Evolutionary conservation across 768 basidiomycete genomes (phyloP), one percentile per base, ranked within the genome.

Genomic region (Leccinum rimulosum): DNA sequence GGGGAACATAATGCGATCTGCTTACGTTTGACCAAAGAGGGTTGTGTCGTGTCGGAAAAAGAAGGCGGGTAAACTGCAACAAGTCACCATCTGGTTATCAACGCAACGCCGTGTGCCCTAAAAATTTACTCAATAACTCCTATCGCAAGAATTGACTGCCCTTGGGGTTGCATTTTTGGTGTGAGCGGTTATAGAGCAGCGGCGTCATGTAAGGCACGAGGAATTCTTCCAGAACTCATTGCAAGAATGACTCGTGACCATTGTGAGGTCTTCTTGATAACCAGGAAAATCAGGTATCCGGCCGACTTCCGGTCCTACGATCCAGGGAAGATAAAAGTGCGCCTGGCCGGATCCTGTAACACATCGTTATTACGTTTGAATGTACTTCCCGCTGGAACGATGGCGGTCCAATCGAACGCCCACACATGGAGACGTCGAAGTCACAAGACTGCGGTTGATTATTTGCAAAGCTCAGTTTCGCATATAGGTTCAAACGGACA

Each of bases 101-200:
- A 48, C 17, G 30, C 60, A 43, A 48, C 17, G 30, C 33, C 50
- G 22, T 53, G 58, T 49, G 50, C 57, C 56, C 58, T 67, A 56
- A 57, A 66, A 59, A 22, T 57, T 56, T 12, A 28, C 52, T 59
- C 38, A 27, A 33, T 50, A 31, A n/a, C 43, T 52, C 57, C 55
- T 50, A 53, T 67, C 54, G 56, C 60, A 55, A 38, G 48, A 57
- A 50, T 31, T 28, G 35, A 56, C 58, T 33, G 54, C 60, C 62
- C 59, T 59, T 56, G 52, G 59, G 35, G 40, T 40, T 47, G 25
- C 31, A 50, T 58, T 31, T 49, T 30, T 36, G 55, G 43, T 50
- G 36, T 45, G 52, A 45, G 50, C 30, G 27, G 7, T 49, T 28
- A 51, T 28, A 31, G 45, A 50, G 38, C 53, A 30, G 47, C 22